These are phyloP conservation scores for Termitomyces sp. DNA, from an alignment of 768 basidiomycete species.

Conservation along the genomic window DNA sequence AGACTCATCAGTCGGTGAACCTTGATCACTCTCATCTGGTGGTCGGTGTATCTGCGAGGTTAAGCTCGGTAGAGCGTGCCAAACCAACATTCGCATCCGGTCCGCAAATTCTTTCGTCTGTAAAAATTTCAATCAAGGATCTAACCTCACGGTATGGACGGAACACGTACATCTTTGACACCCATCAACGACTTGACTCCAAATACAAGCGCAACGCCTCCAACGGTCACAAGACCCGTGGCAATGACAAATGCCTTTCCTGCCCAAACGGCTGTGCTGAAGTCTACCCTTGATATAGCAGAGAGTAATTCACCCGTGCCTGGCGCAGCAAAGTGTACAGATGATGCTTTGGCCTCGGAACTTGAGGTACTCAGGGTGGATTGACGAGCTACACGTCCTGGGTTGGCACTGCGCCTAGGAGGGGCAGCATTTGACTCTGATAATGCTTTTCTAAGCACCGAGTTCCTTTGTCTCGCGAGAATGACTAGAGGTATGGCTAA, in stretches of 20 bases:
- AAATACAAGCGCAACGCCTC: slow-evolving; percentile 40
- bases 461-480: slow-evolving; percentile 28
- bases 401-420: slow-evolving; percentile 22
- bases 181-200: slow-evolving; percentile 51
- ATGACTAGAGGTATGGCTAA: slow-evolving; percentile 32
- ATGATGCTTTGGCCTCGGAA: slow-evolving; percentile 15
- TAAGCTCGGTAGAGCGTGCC: slow-evolving; percentile 44
- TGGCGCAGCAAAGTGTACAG: slow-evolving; percentile 23
- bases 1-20: slow-evolving; percentile 1
- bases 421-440: slow-evolving; percentile 21
- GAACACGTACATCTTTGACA: slow-evolving; percentile 48
- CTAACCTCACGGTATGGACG: not conserved
- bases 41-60: slow-evolving; percentile 48
- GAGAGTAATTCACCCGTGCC: slow-evolving; percentile 29
- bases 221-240: slow-evolving; percentile 50
- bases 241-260: slow-evolving; percentile 66
- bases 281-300: slow-evolving; percentile 33
- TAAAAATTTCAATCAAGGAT: not conserved
- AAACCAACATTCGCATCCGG: slow-evolving; percentile 48
- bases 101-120: slow-evolving; percentile 60
- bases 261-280: slow-evolving; percentile 50
- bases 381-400: slow-evolving; percentile 7
- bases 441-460: slow-evolving; percentile 20
- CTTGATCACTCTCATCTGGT: slow-evolving; percentile 28
- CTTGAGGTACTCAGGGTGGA: slow-evolving; percentile 11